Percentiles rank a stretch among this genome's conserved stretches.
Conservation (phyloP, 768 basidiomycete genomes). For the Butyriboletus loyo region DNA sequence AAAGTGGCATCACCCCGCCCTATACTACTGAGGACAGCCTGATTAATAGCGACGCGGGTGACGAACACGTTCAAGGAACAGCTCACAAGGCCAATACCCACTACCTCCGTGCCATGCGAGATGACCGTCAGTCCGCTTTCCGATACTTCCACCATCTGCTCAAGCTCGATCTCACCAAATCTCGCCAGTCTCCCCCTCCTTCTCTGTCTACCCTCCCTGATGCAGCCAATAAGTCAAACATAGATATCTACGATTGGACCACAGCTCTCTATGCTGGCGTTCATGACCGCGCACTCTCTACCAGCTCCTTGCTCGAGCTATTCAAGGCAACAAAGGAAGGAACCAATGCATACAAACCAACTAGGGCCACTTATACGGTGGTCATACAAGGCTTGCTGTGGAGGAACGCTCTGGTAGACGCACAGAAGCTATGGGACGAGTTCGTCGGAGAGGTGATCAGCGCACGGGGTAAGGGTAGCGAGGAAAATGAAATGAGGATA, state of each 20-base stretch:
- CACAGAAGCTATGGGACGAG: constrained; percentile 43
- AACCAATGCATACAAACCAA: constrained; percentile 36
- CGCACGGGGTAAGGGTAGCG: background rate
- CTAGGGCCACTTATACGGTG: constrained; percentile 49
- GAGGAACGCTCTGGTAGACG: constrained; percentile 38
- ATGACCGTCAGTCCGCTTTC: constrained; percentile 43
- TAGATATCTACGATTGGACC: constrained; percentile 48
- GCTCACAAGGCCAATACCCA: constrained; percentile 41
- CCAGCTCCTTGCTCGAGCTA: constrained; percentile 34
- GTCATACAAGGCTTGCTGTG: constrained; percentile 52
- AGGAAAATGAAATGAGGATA: constrained; percentile 24
- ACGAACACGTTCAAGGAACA: constrained; percentile 13
- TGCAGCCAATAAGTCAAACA: constrained; percentile 20
- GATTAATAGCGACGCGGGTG: background rate
- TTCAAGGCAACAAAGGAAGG: constrained; percentile 34
- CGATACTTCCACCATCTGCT: constrained; percentile 43
- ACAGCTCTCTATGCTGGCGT: constrained; percentile 45
- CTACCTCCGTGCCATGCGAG: constrained; percentile 40
- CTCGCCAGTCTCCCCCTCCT: constrained; percentile 3
- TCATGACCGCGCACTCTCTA: constrained; percentile 35
- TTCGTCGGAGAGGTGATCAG: constrained; percentile 25
- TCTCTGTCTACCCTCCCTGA: background rate
- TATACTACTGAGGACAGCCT: constrained; percentile 12
- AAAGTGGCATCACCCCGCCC: constrained; percentile 17
- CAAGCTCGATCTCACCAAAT: constrained; percentile 19